These are phyloP conservation scores for Diplodia intermedia DNA, from an alignment of 2,329 filamentous ascomycete genomes.

Conservation along the genomic window DNA sequence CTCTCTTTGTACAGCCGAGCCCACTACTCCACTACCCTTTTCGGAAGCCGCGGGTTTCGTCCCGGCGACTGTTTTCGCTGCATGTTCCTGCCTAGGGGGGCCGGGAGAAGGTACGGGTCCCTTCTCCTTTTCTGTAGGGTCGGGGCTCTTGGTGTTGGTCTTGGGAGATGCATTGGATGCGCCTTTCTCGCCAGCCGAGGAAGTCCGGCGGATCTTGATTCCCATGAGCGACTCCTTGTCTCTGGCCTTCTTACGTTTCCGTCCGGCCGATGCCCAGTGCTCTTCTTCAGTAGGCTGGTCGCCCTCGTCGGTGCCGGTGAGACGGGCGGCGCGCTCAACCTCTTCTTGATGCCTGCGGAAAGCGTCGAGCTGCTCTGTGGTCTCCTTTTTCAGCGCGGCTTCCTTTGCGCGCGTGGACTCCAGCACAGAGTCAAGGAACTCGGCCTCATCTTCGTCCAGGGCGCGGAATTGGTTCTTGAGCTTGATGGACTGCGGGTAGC, in stretches of 20 bases:
- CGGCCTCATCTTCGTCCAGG: slow-evolving; percentile 79
- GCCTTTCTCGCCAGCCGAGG: slow-evolving; percentile 36
- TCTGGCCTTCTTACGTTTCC: slow-evolving; percentile 60
- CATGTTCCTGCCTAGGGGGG: not conserved
- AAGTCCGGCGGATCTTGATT: slow-evolving; percentile 53
- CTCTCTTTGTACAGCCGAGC: slow-evolving; percentile 4
- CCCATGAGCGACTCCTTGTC: slow-evolving; percentile 50
- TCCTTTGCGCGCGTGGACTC: slow-evolving; percentile 65
- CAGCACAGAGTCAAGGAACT: slow-evolving; percentile 70
- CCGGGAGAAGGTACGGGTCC: not conserved
- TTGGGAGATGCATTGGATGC: not conserved
- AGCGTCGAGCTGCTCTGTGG: slow-evolving; percentile 62
- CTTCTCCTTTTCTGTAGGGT: not conserved
- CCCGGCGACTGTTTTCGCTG: not conserved
- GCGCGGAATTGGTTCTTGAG: slow-evolving; percentile 79
- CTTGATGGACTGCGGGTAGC: slow-evolving; percentile 54
- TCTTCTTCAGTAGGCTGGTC: slow-evolving; percentile 47
- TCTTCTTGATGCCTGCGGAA: slow-evolving; percentile 67
- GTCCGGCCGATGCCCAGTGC: slow-evolving; percentile 58
- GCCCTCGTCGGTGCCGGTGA: slow-evolving; percentile 49
- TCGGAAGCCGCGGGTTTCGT: not conserved
- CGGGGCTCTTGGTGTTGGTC: not conserved
- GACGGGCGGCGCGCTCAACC: slow-evolving; percentile 58
- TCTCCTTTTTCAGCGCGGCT: slow-evolving; percentile 63
- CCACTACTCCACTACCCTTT: not conserved